A percentile compares a stretch with the other conserved stretches of the same genome.
Conservation (phyloP, 306 rosid species). For the Cucurbita pepo region DNA sequence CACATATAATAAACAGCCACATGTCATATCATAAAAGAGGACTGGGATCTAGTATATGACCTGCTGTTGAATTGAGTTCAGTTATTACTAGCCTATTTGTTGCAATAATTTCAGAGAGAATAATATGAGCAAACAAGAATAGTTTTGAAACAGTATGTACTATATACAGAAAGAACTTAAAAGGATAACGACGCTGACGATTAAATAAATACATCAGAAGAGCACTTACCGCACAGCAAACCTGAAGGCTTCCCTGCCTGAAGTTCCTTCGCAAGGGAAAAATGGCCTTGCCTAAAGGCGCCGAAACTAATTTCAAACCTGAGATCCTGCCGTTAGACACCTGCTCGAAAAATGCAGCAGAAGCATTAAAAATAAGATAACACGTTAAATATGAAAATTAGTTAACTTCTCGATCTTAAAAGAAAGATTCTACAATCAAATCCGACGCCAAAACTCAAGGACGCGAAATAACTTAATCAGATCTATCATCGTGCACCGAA, state of each 20-base stretch:
- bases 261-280: slow-evolving; percentile 36
- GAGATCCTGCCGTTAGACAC: slow-evolving; percentile 25
- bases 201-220: neutral
- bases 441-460: neutral
- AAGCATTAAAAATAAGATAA: slow-evolving; percentile 3
- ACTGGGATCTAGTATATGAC: neutral
- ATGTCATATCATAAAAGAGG: neutral
- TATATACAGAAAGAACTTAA: neutral
- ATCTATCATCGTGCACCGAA: neutral
- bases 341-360: slow-evolving; percentile 29
- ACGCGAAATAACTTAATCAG: neutral
- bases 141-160: neutral
- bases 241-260: slow-evolving; percentile 27
- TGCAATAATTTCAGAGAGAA: neutral
- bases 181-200: neutral
- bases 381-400: neutral
- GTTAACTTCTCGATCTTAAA: neutral
- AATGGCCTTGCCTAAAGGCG: slow-evolving; percentile 29
- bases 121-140: neutral
- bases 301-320: slow-evolving; percentile 39
- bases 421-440: neutral
- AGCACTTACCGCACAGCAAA: slow-evolving; percentile 47
- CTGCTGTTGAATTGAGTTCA: neutral
- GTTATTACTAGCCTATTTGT: too few relatives aligned
- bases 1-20: too few relatives aligned